phyloP scores from a whole-genome alignment of 352 stramenopile genomes.

The Phytophthora fragariaefolia region DNA sequence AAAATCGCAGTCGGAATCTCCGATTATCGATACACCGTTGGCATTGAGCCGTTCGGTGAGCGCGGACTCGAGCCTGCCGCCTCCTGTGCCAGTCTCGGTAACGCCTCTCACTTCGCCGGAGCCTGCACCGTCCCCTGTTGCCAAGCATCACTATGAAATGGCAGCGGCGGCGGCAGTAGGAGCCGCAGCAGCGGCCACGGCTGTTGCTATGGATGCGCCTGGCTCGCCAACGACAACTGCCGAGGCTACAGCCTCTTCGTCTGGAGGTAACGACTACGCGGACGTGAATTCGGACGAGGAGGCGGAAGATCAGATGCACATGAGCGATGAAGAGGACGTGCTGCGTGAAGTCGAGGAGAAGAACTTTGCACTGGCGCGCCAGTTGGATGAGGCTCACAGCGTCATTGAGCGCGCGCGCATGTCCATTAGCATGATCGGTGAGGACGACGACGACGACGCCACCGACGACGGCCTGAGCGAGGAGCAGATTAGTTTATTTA shows the following conservation, averaged over 20 bases:
- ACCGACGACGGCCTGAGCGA: conserved; percentile 70
- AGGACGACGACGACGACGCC: conserved; percentile 71
- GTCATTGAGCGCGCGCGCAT: conserved; percentile 85
- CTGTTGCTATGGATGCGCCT: conserved; percentile 24
- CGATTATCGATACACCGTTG: conserved; percentile 30
- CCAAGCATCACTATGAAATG: conserved; percentile 16
- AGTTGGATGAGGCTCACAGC: conserved; percentile 84
- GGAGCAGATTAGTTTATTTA: conserved; percentile 92
- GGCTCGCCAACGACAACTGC: conserved; percentile 43
- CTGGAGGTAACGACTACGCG: conserved; percentile 72
- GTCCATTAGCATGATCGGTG: conserved; percentile 87
- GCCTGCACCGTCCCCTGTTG: conserved; percentile 33
- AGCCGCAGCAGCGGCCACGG: conserved; percentile 5
- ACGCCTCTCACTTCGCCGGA: conserved; percentile 27
- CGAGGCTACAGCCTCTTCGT: conserved; percentile 40
- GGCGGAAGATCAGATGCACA: conserved; percentile 76
- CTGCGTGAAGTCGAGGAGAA: conserved; percentile 82
- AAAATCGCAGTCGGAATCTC: conserved; percentile 26
- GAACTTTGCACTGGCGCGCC: conserved; percentile 85
- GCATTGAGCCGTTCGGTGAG: conserved; percentile 51
- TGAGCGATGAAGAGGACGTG: conserved; percentile 77
- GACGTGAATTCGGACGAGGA: conserved; percentile 86
- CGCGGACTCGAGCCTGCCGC: conserved; percentile 36
- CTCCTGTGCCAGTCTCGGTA: conserved; percentile 28
- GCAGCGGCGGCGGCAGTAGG: conserved; percentile 20